A percentile compares a stretch with the other conserved stretches of the same genome.
These are phyloP conservation scores for Phyllachora maydis DNA, from an alignment of 2,329 filamentous ascomycete species.

Conservation along the genomic window DNA sequence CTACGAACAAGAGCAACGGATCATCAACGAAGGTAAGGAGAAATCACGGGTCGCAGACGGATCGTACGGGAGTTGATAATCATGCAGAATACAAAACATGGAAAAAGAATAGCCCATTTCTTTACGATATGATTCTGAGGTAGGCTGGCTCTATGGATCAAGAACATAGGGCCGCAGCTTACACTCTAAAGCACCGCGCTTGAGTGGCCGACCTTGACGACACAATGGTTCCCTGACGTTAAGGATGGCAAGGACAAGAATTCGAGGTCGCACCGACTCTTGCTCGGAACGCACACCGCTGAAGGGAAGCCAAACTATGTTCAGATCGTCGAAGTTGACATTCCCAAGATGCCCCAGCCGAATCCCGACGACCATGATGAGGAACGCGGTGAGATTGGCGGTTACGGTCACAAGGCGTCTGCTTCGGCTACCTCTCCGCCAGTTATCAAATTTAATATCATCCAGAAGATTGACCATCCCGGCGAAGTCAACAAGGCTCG, in stretches of 20 bases:
- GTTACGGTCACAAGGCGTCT: slow-evolving; percentile 50
- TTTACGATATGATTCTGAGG: slow-evolving; percentile 94
- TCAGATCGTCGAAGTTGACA: slow-evolving; percentile 83
- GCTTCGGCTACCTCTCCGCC: slow-evolving; percentile 47
- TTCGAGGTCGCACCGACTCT: slow-evolving; percentile 67
- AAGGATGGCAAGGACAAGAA: slow-evolving; percentile 75
- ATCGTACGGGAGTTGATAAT: too few species aligned
- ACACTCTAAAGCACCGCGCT: slow-evolving; percentile 50
- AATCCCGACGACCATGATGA: slow-evolving; percentile 80
- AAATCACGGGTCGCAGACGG: too few species aligned
- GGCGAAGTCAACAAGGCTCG: slow-evolving; percentile 97
- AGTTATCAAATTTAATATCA: slow-evolving; percentile 70
- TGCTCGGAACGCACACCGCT: slow-evolving; percentile 90
- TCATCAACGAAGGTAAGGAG: slow-evolving; percentile 69
- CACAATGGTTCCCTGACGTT: slow-evolving; percentile 95
- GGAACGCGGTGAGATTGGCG: slow-evolving; percentile 79
- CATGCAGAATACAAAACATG: slow-evolving; percentile 87
- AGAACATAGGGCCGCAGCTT: too few species aligned
- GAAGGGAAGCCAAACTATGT: slow-evolving; percentile 73
- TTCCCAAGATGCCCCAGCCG: slow-evolving; percentile 58
- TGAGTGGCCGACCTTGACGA: slow-evolving; percentile 92
- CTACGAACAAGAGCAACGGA: slow-evolving; percentile 56
- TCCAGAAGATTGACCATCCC: slow-evolving; percentile 91
- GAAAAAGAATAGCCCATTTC: slow-evolving; percentile 98
- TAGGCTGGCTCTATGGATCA: too few species aligned